Percentiles rank a stretch among this genome's conserved stretches.
phyloP scores from a whole-genome alignment of 179 eudicot species.

The Sideroxylon spinosum region DNA sequence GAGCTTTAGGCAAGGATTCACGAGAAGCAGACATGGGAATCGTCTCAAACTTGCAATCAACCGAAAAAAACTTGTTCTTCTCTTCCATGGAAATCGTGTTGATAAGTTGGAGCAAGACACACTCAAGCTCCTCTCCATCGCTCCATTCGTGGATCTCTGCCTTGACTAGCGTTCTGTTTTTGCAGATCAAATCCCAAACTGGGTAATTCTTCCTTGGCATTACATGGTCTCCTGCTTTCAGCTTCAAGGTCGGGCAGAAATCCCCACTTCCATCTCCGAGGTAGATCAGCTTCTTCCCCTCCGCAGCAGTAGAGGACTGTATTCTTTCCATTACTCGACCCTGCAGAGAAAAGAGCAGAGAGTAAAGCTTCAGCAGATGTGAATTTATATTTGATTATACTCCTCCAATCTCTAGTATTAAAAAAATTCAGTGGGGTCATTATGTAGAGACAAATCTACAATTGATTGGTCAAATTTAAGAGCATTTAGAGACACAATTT shows the following conservation, averaged over 20 bases:
- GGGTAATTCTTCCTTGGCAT: slow-evolving; percentile 85
- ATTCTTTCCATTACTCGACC: slow-evolving; percentile 55
- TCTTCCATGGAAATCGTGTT: slow-evolving; percentile 27
- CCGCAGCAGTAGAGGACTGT: slow-evolving; percentile 28
- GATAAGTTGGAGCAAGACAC: slow-evolving; percentile 35
- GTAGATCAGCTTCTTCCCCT: slow-evolving; percentile 45
- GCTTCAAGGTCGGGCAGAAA: slow-evolving; percentile 67
- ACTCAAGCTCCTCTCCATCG: slow-evolving; percentile 62
- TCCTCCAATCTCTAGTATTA: too few species aligned
- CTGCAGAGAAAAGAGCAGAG: slow-evolving; percentile 23
- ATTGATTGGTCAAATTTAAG: too few species aligned
- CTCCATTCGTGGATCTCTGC: slow-evolving; percentile 61
- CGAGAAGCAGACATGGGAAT: slow-evolving; percentile 19
- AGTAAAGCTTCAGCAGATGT: background rate
- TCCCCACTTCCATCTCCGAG: slow-evolving; percentile 80
- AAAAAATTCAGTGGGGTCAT: background rate
- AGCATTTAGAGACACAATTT: too few species aligned
- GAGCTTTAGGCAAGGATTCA: slow-evolving; percentile 30
- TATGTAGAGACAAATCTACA: too few species aligned
- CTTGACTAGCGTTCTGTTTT: slow-evolving; percentile 38
- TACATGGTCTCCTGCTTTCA: slow-evolving; percentile 48
- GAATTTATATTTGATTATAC: too few species aligned
- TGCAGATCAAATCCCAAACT: slow-evolving; percentile 60
- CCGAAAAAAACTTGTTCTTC: slow-evolving; percentile 17
- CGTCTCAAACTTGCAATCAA: slow-evolving; percentile 35